Evolutionary conservation across 2,329 filamentous ascomycete species (phyloP), one percentile per base, ranked within the genome.

Genomic region (Fusarium pseudonygamai): DNA sequence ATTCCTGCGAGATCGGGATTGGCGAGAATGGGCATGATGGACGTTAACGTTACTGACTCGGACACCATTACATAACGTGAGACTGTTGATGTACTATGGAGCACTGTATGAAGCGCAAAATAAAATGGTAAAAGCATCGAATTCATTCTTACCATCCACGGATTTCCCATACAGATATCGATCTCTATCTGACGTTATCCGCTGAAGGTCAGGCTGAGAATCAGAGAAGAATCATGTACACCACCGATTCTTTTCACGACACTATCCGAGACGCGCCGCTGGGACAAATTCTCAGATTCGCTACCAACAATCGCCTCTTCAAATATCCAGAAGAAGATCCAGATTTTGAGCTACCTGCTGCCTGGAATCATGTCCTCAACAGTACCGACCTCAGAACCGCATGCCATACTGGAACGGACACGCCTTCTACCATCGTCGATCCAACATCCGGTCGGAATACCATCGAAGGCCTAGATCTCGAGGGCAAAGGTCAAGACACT

Each of bases 291-390:
- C 83, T 91, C 69, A 85, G 89, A 73, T 87, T 83, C 71, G 57
- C 85, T 46, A 88, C 88, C 9, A 79, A 80, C 24, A 89, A 89
- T 74, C 83, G 80, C 37, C 75, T 87, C 43, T 82, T 91, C 16
- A 83, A 85, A 65, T 91, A 91, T 67, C 88, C 88, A 24, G 89
- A 91, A 80, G 90, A 92, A 69, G 81, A 80, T 63, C 71, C 85
- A 30, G 87, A 83, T 69, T 92, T 91, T 73, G 75, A 85, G 62
- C 81, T 87, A 6, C 89, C 88, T 4, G 77, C 78, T 37, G 67
- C 79, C 11, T 84, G 82, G 81, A 30, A 71, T 66, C 34, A 56
- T 3, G 2, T 42, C 7, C 52, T 40, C 15, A 55, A n/a, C 6
- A 24, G 5, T 14, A 2, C 15, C 10, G 26, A 55, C 7, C 15